Evolutionary conservation across 192 early-diverging fungal species (phyloP).

Genomic region (Coemansia sp.): DNA sequence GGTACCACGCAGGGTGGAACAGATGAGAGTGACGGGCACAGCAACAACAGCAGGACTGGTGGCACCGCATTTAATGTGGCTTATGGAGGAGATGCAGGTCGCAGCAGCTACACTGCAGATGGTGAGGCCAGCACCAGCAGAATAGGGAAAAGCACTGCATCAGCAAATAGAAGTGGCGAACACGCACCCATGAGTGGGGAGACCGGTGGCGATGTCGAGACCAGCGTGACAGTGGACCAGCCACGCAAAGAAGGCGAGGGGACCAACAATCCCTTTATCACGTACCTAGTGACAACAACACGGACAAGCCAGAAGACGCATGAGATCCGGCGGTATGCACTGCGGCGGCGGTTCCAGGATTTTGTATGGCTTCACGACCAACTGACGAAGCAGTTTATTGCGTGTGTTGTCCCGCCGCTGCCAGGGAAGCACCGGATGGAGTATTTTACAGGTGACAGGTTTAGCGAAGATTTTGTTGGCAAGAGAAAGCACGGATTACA

Average conservation of each 20-base stretch:
- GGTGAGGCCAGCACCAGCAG: neutral
- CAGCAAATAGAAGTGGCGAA: constrained; percentile 3
- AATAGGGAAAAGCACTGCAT: constrained; percentile 12
- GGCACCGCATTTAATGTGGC: constrained; percentile 26
- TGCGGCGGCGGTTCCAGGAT: constrained; percentile 91
- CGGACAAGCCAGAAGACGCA: constrained; percentile 25
- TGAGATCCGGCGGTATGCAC: constrained; percentile 56
- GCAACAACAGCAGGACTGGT: neutral
- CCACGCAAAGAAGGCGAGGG: constrained; percentile 91
- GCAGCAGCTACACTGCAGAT: constrained; percentile 2
- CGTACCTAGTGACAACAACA: constrained; percentile 75
- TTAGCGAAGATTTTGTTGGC: constrained; percentile 88
- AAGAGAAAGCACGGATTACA: constrained; percentile 75
- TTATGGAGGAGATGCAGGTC: constrained; percentile 23
- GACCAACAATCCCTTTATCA: constrained; percentile 72
- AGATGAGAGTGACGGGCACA: constrained; percentile 13
- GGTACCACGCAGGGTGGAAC: neutral
- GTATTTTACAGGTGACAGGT: constrained; percentile 94
- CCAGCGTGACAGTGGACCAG: constrained; percentile 66
- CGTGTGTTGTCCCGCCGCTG: constrained; percentile 82
- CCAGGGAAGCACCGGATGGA: constrained; percentile 92
- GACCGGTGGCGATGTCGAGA: constrained; percentile 26
- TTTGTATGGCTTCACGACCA: constrained; percentile 86
- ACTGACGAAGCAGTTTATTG: constrained; percentile 71
- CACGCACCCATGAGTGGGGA: neutral